Conservation (phyloP, 345 rosid species). For the Orychophragmus violaceus region DNA sequence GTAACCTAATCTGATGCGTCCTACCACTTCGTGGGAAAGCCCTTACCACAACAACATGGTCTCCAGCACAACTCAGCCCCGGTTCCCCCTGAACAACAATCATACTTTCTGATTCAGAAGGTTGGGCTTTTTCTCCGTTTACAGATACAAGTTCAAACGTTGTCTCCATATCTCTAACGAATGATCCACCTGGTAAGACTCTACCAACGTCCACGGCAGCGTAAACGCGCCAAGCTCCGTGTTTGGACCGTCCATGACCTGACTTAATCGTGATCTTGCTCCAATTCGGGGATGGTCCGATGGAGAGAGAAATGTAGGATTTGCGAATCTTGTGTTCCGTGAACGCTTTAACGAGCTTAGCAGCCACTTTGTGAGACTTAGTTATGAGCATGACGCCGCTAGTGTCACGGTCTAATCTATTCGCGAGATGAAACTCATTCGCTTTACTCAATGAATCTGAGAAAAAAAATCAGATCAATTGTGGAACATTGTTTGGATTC, state of each 20-base stretch:
- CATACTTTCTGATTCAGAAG: conserved; percentile 19
- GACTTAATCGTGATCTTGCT: conserved; percentile 56
- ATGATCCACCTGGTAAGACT: conserved; percentile 75
- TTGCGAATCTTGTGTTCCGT: conserved; percentile 66
- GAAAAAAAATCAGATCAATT: not conserved
- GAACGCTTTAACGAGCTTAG: conserved; percentile 79
- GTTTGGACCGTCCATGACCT: conserved; percentile 92
- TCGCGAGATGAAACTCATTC: conserved; percentile 74
- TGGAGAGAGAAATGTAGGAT: conserved; percentile 67
- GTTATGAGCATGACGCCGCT: conserved; percentile 83
- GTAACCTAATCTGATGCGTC: conserved; percentile 92
- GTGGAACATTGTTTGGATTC: not conserved
- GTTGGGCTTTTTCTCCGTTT: conserved; percentile 35
- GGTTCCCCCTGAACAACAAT: conserved; percentile 44
- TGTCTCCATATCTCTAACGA: conserved; percentile 81
- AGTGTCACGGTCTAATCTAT: conserved; percentile 88
- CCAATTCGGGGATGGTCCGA: conserved; percentile 66
- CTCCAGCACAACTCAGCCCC: conserved; percentile 17
- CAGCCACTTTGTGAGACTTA: conserved; percentile 77
- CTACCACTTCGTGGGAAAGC: conserved; percentile 80
- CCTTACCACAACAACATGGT: conserved; percentile 56
- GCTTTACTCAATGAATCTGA: conserved; percentile 3
- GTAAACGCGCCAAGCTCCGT: conserved; percentile 90
- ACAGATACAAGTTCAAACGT: conserved; percentile 61
- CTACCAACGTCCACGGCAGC: conserved; percentile 68